A percentile compares a stretch with the other conserved stretches of the same genome.
These are phyloP conservation scores for Aspergillus steynii DNA, from an alignment of 495 filamentous ascomycete species.

Conservation along the genomic window DNA sequence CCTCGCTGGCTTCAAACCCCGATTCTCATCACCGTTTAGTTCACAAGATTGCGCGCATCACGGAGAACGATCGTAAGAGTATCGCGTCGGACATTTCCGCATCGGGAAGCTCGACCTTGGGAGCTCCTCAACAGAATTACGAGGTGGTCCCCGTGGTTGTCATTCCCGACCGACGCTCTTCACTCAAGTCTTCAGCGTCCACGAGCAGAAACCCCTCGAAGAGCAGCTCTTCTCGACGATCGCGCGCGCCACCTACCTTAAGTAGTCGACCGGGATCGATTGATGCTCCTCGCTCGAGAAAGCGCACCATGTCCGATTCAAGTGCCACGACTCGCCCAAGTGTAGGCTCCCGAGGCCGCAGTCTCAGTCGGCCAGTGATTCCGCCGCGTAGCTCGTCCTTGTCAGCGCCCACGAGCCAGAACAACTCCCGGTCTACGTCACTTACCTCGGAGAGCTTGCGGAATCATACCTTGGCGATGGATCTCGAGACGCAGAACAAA, in stretches of 20 bases:
- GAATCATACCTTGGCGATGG: conserved; percentile 53
- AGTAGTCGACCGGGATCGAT: conserved; percentile 34
- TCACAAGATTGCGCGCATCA: conserved; percentile 48
- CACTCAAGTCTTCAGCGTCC: conserved; percentile 53
- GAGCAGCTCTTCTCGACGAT: conserved; percentile 35
- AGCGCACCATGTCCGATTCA: conserved; percentile 44
- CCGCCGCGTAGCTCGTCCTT: conserved; percentile 64
- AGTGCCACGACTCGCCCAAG: conserved; percentile 26
- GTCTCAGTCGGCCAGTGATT: conserved; percentile 52
- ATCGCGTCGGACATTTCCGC: conserved; percentile 58
- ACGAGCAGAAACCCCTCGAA: conserved; percentile 40
- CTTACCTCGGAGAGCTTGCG: conserved; percentile 67
- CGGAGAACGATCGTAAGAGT: conserved; percentile 55
- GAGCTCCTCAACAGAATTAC: conserved; percentile 46
- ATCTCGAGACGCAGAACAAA: conserved; percentile 30
- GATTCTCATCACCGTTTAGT: conserved; percentile 48
- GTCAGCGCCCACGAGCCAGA: conserved; percentile 69
- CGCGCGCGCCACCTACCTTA: conserved; percentile 36
- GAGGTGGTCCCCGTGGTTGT: conserved; percentile 72
- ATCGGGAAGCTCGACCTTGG: conserved; percentile 49
- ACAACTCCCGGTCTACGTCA: conserved; percentile 63
- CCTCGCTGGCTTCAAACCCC: conserved; percentile 41
- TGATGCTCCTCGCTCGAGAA: conserved; percentile 31
- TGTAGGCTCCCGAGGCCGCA: conserved; percentile 28
- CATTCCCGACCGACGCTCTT: conserved; percentile 67